Conservation (phyloP, 768 basidiomycete genomes). For the Leccinum uliginosum region DNA sequence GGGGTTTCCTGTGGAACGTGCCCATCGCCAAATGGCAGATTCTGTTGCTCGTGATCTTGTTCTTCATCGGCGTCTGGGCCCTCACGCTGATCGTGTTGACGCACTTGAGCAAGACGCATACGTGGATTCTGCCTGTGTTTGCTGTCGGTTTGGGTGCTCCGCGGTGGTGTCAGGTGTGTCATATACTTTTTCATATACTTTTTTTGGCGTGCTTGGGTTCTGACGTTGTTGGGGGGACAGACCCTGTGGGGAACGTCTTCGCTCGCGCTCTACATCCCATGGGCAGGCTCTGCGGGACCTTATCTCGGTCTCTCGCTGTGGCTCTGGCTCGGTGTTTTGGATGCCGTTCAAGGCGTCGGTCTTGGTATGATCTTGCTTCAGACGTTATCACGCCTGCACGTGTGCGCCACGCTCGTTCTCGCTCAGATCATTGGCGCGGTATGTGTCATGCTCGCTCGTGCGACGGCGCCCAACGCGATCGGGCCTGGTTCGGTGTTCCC, state of each 20-base stretch:
- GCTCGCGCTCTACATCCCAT: constrained; percentile 87
- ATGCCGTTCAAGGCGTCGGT: constrained; percentile 92
- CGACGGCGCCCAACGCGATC: constrained; percentile 84
- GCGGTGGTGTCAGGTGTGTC: constrained; percentile 82
- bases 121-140: constrained; percentile 92
- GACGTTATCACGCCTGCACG: constrained; percentile 90
- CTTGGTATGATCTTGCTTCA: constrained; percentile 88
- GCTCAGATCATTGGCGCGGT: constrained; percentile 86
- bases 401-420: constrained; percentile 88
- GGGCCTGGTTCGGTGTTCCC: constrained; percentile 92
- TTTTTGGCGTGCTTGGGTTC: not conserved
- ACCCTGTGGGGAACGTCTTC: constrained; percentile 97
- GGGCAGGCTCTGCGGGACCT: constrained; percentile 82
- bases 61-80: constrained; percentile 89
- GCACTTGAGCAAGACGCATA: constrained; percentile 88
- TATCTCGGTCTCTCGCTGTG: constrained; percentile 88
- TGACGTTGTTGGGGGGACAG: constrained; percentile 29
- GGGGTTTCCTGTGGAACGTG: constrained; percentile 89
- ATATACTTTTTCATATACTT: not conserved
- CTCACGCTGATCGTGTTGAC: constrained; percentile 69
- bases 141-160: constrained; percentile 93
- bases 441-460: constrained; percentile 91
- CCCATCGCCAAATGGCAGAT: constrained; percentile 82
- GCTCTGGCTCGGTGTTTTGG: constrained; percentile 94
- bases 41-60: constrained; percentile 68